Evolutionary conservation across 2,329 filamentous ascomycete species (phyloP).

Genomic region (Bipolaris victoriae): DNA sequence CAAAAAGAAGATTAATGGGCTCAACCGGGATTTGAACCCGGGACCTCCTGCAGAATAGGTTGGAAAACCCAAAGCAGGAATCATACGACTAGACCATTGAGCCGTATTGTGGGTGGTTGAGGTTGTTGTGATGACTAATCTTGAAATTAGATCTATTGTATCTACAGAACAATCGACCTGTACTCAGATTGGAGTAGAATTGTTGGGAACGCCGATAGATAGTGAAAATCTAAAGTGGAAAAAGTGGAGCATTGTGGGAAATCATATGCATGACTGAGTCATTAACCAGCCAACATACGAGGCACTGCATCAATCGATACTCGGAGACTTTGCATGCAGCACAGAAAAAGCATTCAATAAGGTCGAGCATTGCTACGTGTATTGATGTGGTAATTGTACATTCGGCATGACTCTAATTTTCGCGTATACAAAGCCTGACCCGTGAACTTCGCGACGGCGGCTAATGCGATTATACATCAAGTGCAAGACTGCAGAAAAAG

Average conservation of each 20-base stretch:
- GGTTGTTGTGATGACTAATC: not conserved
- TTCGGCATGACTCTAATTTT: slow-evolving; percentile 6
- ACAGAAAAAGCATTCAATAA: not conserved
- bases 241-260: not conserved
- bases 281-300: not conserved
- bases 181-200: no score
- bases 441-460: slow-evolving; percentile 21
- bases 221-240: not conserved
- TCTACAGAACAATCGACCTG: not conserved
- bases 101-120: slow-evolving; percentile 3
- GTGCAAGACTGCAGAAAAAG: not conserved
- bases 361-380: not conserved
- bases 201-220: not conserved
- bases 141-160: not conserved
- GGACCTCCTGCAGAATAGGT: slow-evolving; percentile 32
- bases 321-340: not conserved
- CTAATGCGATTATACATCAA: slow-evolving; percentile 15
- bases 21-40: slow-evolving; percentile 26
- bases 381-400: not conserved
- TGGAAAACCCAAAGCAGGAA: slow-evolving; percentile 36
- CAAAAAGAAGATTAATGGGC: slow-evolving; percentile 1
- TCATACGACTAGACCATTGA: slow-evolving; percentile 39
- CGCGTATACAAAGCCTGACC: slow-evolving; percentile 32
- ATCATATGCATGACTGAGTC: not conserved
- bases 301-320: not conserved